phyloP scores from a whole-genome alignment of 2,329 filamentous ascomycete genomes.

The Aspergillus flavus region DNA sequence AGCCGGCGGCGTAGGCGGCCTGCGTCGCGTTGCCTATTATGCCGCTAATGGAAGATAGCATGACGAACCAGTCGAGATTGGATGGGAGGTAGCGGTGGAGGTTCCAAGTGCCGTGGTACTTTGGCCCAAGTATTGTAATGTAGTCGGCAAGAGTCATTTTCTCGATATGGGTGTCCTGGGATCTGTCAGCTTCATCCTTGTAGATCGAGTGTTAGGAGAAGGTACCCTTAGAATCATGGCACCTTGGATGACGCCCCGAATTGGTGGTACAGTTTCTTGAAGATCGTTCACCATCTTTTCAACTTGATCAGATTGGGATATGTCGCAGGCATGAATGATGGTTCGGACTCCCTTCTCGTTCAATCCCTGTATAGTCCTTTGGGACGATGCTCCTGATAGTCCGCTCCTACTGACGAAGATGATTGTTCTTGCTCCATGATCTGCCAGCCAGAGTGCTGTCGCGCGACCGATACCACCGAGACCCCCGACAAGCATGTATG shows the following conservation, averaged over 20 bases:
- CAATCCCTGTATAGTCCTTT: constrained; percentile 22
- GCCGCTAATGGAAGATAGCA: constrained; percentile 43
- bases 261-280: constrained; percentile 15
- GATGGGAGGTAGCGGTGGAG: constrained; percentile 27
- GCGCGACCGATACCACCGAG: constrained; percentile 31
- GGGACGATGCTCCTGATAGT: constrained; percentile 13
- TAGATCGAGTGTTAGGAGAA: background rate
- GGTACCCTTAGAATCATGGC: constrained; percentile 30
- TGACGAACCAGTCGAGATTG: constrained; percentile 44
- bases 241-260: constrained; percentile 32
- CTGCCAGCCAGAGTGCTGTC: constrained; percentile 46
- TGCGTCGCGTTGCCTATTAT: constrained; percentile 50
- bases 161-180: constrained; percentile 35
- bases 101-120: constrained; percentile 34
- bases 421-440: constrained; percentile 54
- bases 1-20: constrained; percentile 45
- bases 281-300: constrained; percentile 17
- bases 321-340: constrained; percentile 34
- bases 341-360: constrained; percentile 20
- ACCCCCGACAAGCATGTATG: constrained; percentile 33
- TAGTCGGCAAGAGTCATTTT: constrained; percentile 40
- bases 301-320: constrained; percentile 35
- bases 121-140: constrained; percentile 34
- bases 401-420: constrained; percentile 56
- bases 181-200: background rate